Base-by-base conservation (phyloP, 768 basidiomycete species). In the Royoungia palumana region DNA sequence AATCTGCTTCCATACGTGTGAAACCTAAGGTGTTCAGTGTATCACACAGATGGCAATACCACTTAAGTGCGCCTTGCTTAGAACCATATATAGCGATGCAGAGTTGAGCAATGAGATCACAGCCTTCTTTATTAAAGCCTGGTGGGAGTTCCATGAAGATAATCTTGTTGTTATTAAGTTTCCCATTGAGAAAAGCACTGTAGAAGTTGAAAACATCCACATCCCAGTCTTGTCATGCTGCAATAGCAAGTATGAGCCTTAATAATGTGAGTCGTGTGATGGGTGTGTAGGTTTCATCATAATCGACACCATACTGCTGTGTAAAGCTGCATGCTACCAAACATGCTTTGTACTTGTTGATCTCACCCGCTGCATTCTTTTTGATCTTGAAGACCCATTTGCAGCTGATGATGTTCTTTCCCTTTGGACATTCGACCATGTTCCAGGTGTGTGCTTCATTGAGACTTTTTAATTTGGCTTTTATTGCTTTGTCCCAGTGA, bases 101-200 rank as follows among this genome's bases (percentile, higher is more conserved):
- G 2, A 58, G 20, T 1, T 27, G 24, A 6, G 59, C 57, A 17
- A 70, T 54, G 2, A 44, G 14, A 25, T 56, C 25, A 5, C 25
- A 20, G 14, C 41, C 41, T 0, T 28, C 8, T 8, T 20, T 47
- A 14, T 50, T 13, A 0, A 44, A 53, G 0, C 53, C 16, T 0
- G 52, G 45, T 14, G 46, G 50, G 0, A 51, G 6, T 4, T 49
- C 38, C 50, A 58, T 59, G 11, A n/a, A 58, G 3, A 52, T 59
- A 0, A 49, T 7, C 16, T 58, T 27, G 11, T 55, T 10, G 1
- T 41, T 5, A 3, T 56, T 28, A 0, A 56, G 42, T 16, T 56
- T 40, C 0, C 51, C 35, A 20, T 57, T 57, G 19, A 57, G 39
- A 7, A 40, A 40, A 10, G 39, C 39, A 25, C 22, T 40, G 39